Conservation (phyloP, 768 basidiomycete species). For the Boletus edulis region DNA sequence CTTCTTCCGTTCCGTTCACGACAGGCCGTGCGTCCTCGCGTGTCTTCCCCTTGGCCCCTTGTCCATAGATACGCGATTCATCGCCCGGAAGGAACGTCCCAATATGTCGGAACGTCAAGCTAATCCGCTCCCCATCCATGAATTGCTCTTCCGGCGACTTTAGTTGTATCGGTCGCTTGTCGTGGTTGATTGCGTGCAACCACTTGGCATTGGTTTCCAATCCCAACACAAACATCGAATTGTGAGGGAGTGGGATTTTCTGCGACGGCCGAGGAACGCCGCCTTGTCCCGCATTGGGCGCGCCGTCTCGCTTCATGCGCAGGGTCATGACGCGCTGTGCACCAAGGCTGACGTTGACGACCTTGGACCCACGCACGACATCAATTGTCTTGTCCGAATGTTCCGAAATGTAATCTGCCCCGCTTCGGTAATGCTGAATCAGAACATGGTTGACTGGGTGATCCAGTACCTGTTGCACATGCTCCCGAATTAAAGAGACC, state of each 20-base stretch:
- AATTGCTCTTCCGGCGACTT: constrained; percentile 58
- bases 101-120: constrained; percentile 76
- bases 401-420: constrained; percentile 81
- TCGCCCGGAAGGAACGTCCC: constrained; percentile 67
- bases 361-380: constrained; percentile 66
- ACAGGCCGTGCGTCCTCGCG: constrained; percentile 52
- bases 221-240: constrained; percentile 82
- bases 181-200: constrained; percentile 75
- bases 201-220: constrained; percentile 69
- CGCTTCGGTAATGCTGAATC: constrained; percentile 77
- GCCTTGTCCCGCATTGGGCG: constrained; percentile 12
- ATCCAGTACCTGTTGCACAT: constrained; percentile 54
- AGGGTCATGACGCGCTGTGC: constrained; percentile 77
- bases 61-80: constrained; percentile 60
- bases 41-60: constrained; percentile 67
- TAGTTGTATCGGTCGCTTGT: constrained; percentile 56
- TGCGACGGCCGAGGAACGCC: constrained; percentile 43
- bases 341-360: constrained; percentile 81
- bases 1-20: constrained; percentile 49
- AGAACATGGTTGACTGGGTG: constrained; percentile 83
- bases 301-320: constrained; percentile 56
- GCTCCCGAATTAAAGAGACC: constrained; percentile 59
- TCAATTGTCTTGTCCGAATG: constrained; percentile 89
- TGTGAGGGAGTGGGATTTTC: constrained; percentile 73
- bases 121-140: constrained; percentile 66